Percentiles rank a stretch among this genome's conserved stretches.
Evolutionary conservation across 2,329 filamentous ascomycete genomes (phyloP).

Genomic region (Colletotrichum sp.): DNA sequence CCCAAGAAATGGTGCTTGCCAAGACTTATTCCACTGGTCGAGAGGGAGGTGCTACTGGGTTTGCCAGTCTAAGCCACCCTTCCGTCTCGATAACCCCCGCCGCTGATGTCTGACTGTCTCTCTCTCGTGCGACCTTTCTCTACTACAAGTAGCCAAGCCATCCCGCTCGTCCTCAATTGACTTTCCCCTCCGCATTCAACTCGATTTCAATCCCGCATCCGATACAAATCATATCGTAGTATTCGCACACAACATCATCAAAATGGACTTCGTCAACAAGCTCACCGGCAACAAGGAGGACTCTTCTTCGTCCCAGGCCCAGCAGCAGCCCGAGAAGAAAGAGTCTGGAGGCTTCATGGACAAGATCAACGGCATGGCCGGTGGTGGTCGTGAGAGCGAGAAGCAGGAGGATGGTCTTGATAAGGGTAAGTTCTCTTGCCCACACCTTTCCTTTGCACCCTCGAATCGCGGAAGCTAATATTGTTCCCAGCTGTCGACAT

Average conservation of each 20-base stretch:
- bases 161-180: background rate
- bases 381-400: constrained; percentile 76
- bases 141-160: constrained; percentile 16
- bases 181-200: background rate
- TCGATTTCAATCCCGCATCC: background rate
- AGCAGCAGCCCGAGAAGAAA: constrained; percentile 35
- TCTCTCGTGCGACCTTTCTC: background rate
- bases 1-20: background rate
- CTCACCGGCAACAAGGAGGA: constrained; percentile 42
- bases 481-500: constrained; percentile 69
- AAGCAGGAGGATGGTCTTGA: constrained; percentile 85
- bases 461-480: background rate
- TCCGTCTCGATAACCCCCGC: constrained; percentile 6
- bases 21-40: background rate
- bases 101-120: constrained; percentile 5
- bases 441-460: background rate
- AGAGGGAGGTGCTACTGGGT: background rate
- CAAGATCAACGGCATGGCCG: constrained; percentile 74
- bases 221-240: background rate
- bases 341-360: constrained; percentile 64
- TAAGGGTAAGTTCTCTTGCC: constrained; percentile 62
- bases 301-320: constrained; percentile 25
- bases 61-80: constrained; percentile 13
- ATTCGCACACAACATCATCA: constrained; percentile 18
- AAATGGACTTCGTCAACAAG: constrained; percentile 63